phyloP scores from a whole-genome alignment of 2,329 filamentous ascomycete genomes.

The Sporothrix inflata region DNA sequence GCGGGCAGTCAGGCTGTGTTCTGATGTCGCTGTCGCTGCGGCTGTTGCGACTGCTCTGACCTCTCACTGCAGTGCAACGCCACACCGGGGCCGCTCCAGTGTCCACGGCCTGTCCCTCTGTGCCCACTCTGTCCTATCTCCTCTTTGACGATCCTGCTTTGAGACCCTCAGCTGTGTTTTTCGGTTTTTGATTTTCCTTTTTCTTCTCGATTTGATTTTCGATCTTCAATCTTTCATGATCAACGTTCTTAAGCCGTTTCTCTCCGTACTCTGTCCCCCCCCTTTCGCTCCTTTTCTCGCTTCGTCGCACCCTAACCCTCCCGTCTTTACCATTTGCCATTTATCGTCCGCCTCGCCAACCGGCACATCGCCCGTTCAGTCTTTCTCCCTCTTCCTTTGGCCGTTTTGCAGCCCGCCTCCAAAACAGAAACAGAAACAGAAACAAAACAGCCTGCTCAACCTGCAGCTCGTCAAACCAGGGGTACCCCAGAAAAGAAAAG shows the following conservation, averaged over 20 bases:
- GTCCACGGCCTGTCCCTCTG: background rate
- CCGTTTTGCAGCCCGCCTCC: background rate
- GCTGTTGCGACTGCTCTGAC: background rate
- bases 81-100: background rate
- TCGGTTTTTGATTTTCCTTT: background rate
- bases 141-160: slow-evolving; percentile 7
- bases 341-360: slow-evolving; percentile 13
- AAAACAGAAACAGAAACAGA: too few relatives aligned
- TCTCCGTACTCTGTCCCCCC: background rate
- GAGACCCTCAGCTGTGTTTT: background rate
- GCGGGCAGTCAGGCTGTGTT: background rate
- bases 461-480: background rate
- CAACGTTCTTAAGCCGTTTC: background rate
- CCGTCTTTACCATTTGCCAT: background rate
- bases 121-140: background rate
- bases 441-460: background rate
- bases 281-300: background rate
- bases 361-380: background rate
- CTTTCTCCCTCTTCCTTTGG: background rate
- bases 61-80: slow-evolving; percentile 11
- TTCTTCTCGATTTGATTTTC: too few relatives aligned
- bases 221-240: background rate
- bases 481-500: background rate
- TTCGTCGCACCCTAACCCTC: slow-evolving; percentile 9
- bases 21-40: background rate